Percentiles rank a stretch among this genome's conserved stretches.
These are phyloP conservation scores for Calonectria pauciramosa DNA, from an alignment of 2,329 filamentous ascomycete species.

Conservation along the genomic window DNA sequence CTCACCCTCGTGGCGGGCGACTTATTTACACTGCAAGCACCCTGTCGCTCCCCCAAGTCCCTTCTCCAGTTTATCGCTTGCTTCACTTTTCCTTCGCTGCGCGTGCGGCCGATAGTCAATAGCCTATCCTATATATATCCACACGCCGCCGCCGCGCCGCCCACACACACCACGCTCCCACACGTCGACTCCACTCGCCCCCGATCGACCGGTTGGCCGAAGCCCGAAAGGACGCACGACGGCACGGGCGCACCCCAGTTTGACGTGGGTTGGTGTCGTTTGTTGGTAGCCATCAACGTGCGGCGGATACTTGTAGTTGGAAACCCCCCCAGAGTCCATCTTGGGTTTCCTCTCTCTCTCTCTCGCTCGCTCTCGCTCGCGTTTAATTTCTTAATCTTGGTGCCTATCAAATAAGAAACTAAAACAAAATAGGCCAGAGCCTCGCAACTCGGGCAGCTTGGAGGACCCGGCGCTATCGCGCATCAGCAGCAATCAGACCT, in stretches of 20 bases:
- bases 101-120: neutral
- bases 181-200: conserved; percentile 5
- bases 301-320: neutral
- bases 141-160: conserved; percentile 2
- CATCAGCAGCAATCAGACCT: conserved; percentile 9
- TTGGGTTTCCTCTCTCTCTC: neutral
- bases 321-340: neutral
- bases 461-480: conserved; percentile 3
- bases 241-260: conserved; percentile 16
- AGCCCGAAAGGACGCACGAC: conserved; percentile 6
- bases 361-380: too few relatives aligned
- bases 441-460: neutral
- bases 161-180: neutral
- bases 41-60: neutral
- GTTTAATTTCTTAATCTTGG: neutral
- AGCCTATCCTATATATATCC: neutral
- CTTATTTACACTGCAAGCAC: neutral
- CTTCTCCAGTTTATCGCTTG: neutral
- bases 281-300: neutral
- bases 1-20: neutral
- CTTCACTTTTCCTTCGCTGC: neutral
- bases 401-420: neutral
- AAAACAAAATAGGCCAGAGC: neutral
- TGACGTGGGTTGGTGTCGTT: conserved; percentile 1
- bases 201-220: conserved; percentile 21